phyloP scores from a whole-genome alignment of 1,139 yeast genomes.

The Yamadazyma triangularis region DNA sequence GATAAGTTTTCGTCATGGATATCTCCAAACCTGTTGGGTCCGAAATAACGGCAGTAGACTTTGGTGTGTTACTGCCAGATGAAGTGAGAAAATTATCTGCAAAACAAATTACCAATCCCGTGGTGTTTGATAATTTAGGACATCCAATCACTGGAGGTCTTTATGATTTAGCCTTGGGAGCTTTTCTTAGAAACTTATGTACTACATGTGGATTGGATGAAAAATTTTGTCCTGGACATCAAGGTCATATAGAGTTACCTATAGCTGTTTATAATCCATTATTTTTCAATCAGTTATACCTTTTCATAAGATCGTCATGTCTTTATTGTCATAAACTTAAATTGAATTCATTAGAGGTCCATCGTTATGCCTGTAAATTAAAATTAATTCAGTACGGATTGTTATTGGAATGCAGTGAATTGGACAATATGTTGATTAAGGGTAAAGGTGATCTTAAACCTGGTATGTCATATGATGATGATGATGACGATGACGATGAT shows the following conservation, averaged over 20 bases:
- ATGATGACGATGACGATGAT: constrained; percentile 24
- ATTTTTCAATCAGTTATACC: constrained; percentile 86
- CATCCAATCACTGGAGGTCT: constrained; percentile 94
- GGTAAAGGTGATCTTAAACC: constrained; percentile 25
- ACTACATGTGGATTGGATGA: constrained; percentile 96
- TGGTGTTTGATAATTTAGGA: constrained; percentile 90
- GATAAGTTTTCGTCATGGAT: constrained; percentile 67
- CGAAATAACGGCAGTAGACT: constrained; percentile 88
- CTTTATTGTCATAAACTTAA: constrained; percentile 86
- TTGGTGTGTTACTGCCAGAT: constrained; percentile 75
- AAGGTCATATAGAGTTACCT: constrained; percentile 96
- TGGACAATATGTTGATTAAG: constrained; percentile 56
- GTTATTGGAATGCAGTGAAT: constrained; percentile 66
- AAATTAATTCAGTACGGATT: constrained; percentile 84
- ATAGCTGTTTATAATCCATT: constrained; percentile 93
- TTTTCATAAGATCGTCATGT: constrained; percentile 80
- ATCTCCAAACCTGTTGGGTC: constrained; percentile 95
- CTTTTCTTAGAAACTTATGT: constrained; percentile 83
- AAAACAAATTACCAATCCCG: constrained; percentile 91
- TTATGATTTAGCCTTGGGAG: constrained; percentile 92
- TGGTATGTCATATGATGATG: too few species aligned
- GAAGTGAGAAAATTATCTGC: constrained; percentile 88
- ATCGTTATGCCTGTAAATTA: constrained; percentile 73
- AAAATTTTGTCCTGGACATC: constrained; percentile 95
- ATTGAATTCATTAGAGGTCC: constrained; percentile 63